Base-by-base conservation (phyloP, 2,329 filamentous ascomycete genomes). In the Fusarium chlamydosporum region DNA sequence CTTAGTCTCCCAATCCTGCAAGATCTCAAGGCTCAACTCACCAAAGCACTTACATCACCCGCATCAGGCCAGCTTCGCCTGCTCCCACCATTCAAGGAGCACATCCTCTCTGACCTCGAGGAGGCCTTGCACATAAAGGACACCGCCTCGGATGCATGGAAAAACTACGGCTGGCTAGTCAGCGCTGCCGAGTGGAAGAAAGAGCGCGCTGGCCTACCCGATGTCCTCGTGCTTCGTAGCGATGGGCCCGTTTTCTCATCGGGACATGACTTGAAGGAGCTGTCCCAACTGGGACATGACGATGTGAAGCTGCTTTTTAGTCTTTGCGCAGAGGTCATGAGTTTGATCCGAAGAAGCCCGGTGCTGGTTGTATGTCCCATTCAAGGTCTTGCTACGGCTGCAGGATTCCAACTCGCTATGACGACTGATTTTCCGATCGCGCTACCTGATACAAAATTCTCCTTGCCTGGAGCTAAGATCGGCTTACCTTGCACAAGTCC, bases 351-450 rank as follows among this genome's bases (percentile, higher is more conserved):
- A 6, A 58, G 61, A n/a, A 74, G 72, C 18, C 72, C 72, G 20
- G 64, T 59, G 0, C 54, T 67, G 1, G 56, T 74, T 5, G 65
- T 74, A 9, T 74, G 72, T 16, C 72, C 72, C 0, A 67, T 74
- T 3, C 72, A 74, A 9, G 70, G 72, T 3, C 63, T 74, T 9
- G 72, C 72, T 7, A 72, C 72, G 0, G 72, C 72, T 3, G 72
- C 72, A 1, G 72, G 72, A 4, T 72, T 74, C 7, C 72, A 74
- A 38, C 67, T 74, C 0, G 72, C 71, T 10, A 70, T 74, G 67
- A 61, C 63, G 2, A 50, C 71, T 2, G 72, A 74, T n/a, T 72
- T 61, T 16, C 71, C 72, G 0, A 74, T 74, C 4, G 62, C 70
- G 1, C 20, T 72, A 0, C 48, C 63, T 4, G 63, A 56, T 2